phyloP scores from a whole-genome alignment of 2,329 filamentous ascomycete genomes.

The Nothopassalora personata region DNA sequence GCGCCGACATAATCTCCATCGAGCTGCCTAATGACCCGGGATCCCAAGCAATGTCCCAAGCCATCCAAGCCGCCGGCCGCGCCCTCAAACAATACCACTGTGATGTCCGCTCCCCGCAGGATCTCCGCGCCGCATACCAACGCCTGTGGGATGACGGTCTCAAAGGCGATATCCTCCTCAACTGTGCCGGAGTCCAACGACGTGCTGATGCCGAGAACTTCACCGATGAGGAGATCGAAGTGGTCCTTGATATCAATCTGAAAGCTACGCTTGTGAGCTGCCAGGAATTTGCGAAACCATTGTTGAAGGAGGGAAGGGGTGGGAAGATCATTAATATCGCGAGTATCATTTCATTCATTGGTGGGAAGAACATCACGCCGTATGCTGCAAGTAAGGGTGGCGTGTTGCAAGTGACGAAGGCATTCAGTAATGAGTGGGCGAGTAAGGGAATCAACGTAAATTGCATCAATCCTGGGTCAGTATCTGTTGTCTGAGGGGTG shows the following conservation, averaged over 20 bases:
- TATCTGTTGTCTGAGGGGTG: not conserved
- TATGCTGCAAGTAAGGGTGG: conserved; percentile 83
- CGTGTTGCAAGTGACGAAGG: conserved; percentile 76
- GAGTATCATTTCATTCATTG: conserved; percentile 23
- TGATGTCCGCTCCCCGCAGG: conserved; percentile 13
- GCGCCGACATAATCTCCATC: conserved; percentile 30
- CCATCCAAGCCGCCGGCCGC: conserved; percentile 10
- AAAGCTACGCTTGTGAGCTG: conserved; percentile 20
- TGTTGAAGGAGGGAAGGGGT: conserved; percentile 17
- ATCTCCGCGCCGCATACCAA: conserved; percentile 13
- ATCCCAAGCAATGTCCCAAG: conserved; percentile 4
- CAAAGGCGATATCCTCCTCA: conserved; percentile 26
- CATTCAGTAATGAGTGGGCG: conserved; percentile 79
- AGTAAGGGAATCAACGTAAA: conserved; percentile 72
- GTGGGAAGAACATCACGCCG: conserved; percentile 67
- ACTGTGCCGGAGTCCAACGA: conserved; percentile 29
- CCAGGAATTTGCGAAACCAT: conserved; percentile 24
- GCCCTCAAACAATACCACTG: conserved; percentile 14
- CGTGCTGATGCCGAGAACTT: conserved; percentile 27
- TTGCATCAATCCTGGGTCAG: conserved; percentile 68
- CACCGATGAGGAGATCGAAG: conserved; percentile 28
- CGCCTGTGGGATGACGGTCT: conserved; percentile 23
- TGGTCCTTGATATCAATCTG: conserved; percentile 25
- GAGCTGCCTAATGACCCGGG: conserved; percentile 15
- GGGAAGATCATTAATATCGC: conserved; percentile 29